A percentile compares a stretch with the other conserved stretches of the same genome.
Evolutionary conservation across 164 flowering plant genomes (phyloP).

Genomic region (Protea cynaroides): DNA sequence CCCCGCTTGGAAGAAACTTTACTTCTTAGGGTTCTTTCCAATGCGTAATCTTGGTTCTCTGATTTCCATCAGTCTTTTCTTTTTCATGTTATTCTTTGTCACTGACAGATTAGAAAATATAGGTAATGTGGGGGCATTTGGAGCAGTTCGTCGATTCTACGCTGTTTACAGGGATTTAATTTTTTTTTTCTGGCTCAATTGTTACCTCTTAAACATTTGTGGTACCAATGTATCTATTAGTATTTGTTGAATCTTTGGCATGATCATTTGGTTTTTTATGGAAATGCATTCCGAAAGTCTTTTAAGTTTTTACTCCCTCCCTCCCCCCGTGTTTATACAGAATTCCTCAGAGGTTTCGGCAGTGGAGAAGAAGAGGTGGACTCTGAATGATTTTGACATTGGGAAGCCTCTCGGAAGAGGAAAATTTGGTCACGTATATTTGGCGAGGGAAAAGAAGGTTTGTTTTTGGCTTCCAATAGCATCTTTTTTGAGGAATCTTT

Average conservation of each 20-base stretch:
- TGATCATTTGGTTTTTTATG: too few relatives aligned
- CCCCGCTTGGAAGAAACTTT: background rate
- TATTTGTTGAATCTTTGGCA: too few relatives aligned
- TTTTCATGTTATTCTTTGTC: background rate
- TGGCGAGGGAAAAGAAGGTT: conserved; percentile 93
- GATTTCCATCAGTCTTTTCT: background rate
- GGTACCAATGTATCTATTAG: too few relatives aligned
- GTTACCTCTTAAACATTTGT: too few relatives aligned
- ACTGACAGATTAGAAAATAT: too few relatives aligned
- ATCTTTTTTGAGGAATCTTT: background rate
- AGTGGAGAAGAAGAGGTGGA: conserved; percentile 67
- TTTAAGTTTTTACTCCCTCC: background rate
- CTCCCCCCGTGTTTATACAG: conserved; percentile 19
- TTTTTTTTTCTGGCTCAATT: too few relatives aligned
- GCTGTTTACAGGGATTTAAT: too few relatives aligned
- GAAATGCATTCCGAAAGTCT: background rate
- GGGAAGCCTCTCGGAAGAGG: conserved; percentile 99
- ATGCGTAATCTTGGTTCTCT: background rate
- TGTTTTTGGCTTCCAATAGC: conserved; percentile 4
- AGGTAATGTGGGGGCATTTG: too few relatives aligned
- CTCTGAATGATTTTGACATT: conserved; percentile 80
- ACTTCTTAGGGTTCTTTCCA: background rate
- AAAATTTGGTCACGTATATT: conserved; percentile 92
- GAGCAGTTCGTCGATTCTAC: background rate
- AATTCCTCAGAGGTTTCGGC: conserved; percentile 41